These are phyloP conservation scores for Aspergillus kassunensis DNA, from an alignment of 495 filamentous ascomycete species.

Conservation along the genomic window DNA sequence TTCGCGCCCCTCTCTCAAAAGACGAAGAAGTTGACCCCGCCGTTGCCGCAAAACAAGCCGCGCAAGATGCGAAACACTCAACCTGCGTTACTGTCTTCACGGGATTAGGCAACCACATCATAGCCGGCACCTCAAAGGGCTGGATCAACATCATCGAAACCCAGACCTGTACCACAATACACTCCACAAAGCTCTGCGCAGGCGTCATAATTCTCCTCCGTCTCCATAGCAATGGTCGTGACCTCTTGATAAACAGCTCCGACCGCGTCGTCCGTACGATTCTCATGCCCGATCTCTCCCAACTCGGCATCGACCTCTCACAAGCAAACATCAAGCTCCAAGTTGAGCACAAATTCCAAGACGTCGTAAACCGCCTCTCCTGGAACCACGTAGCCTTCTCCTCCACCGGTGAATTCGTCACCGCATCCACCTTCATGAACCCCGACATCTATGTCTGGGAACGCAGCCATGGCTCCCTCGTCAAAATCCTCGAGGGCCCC, in stretches of 20 bases:
- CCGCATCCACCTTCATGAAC: slow-evolving; percentile 92
- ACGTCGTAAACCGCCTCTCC: slow-evolving; percentile 86
- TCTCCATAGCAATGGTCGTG: slow-evolving; percentile 74
- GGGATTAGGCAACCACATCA: slow-evolving; percentile 74
- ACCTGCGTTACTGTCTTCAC: slow-evolving; percentile 91
- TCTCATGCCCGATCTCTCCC: slow-evolving; percentile 61
- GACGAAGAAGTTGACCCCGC: slow-evolving; percentile 60
- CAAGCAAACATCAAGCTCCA: slow-evolving; percentile 65
- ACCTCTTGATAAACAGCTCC: slow-evolving; percentile 83
- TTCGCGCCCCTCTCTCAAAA: slow-evolving; percentile 53
- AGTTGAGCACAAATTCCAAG: slow-evolving; percentile 97
- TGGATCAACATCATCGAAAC: slow-evolving; percentile 93
- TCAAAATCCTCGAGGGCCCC: slow-evolving; percentile 92
- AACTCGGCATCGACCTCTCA: slow-evolving; percentile 43
- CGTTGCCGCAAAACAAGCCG: slow-evolving; percentile 74
- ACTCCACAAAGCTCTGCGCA: slow-evolving; percentile 79
- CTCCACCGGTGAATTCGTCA: slow-evolving; percentile 79
- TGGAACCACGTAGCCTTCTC: slow-evolving; percentile 98
- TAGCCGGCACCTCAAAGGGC: slow-evolving; percentile 89
- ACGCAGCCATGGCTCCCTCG: slow-evolving; percentile 83
- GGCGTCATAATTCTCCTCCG: slow-evolving; percentile 88
- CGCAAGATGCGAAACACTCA: slow-evolving; percentile 87
- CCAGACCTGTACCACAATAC: slow-evolving; percentile 68
- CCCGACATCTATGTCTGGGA: slow-evolving; percentile 99
- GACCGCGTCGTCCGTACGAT: slow-evolving; percentile 92